Conservation (phyloP, 345 rosid species). For the Gossypium stocksii region DNA sequence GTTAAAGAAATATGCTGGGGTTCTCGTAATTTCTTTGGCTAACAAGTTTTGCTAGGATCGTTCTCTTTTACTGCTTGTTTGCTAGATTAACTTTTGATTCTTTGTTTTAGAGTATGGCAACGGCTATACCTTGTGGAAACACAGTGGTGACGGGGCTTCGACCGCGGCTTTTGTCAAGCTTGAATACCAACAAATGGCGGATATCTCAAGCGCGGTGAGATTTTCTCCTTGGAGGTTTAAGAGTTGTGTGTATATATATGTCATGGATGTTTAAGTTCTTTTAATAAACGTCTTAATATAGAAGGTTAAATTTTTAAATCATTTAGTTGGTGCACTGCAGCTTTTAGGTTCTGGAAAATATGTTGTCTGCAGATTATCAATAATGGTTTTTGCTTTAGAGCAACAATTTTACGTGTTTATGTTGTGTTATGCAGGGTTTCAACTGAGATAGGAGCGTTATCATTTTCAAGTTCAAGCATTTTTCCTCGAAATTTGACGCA, state of each 20-base stretch:
- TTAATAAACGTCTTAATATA: neutral
- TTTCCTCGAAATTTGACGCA: neutral
- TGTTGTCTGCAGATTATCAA: neutral
- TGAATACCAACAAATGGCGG: neutral
- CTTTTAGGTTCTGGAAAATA: neutral
- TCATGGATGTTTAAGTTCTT: neutral
- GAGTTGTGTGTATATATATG: neutral
- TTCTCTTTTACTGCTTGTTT: neutral
- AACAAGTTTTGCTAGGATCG: neutral
- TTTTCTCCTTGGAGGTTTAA: neutral
- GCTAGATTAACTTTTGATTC: neutral
- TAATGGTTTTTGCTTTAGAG: neutral
- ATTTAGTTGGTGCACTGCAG: neutral
- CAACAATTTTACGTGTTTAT: neutral
- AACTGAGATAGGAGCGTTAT: neutral
- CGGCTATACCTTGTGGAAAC: slow-evolving; percentile 10
- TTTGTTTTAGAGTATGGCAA: slow-evolving; percentile 2
- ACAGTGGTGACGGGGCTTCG: neutral
- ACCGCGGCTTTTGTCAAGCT: slow-evolving; percentile 5
- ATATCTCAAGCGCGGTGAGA: slow-evolving; percentile 1
- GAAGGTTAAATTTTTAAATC: neutral
- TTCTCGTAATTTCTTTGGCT: neutral
- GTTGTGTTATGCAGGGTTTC: slow-evolving; percentile 1
- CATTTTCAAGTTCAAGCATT: slow-evolving; percentile 9
- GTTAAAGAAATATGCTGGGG: neutral